Base-by-base conservation (phyloP, 176 grass and related monocot genomes). In the Miscanthus lutarioriparius region DNA sequence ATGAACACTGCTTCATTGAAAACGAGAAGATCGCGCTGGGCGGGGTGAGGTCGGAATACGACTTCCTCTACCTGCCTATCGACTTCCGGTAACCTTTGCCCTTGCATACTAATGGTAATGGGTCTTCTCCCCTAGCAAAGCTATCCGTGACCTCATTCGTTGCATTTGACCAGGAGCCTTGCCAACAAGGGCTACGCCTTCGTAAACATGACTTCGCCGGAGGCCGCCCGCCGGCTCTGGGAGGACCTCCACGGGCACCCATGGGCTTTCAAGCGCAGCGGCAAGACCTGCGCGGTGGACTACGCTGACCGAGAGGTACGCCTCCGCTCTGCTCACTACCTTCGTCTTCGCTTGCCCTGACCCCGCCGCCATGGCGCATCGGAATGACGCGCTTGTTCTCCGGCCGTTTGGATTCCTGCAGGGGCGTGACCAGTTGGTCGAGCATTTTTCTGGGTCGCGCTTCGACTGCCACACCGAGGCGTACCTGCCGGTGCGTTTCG, bases 161-260 rank as follows among this genome's bases (percentile, higher is more conserved):
- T 36, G 54, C 26, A 2, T 68, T 12, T 8, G 22, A 1, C 0
- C 20, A 98, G 96, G 62, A 92, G 64, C 0, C 7, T 51, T 1
- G 86, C 74, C 74, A 98, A 98, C 77, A 84, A 85, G 22, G 96
- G 96, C 0, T 98, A 92, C 72, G 87, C 85, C 0, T 98, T 98
- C 20, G 89, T 98, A 0, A 98, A 98, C 53, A 77, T 93, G 35
- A 98, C 96, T 0, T 82, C 71, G 71, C 39, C 89, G 54, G 51
- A 28, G 0, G 93, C 82, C 6, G 96, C 89, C 0, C 19, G 63
- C 3, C 80, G 91, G 47, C 80, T 98, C 0, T 67, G 77, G 35
- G 10, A 13, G 0, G 32, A 82, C 32, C 83, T 98, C 0, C 63
- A 95, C 10, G 58, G 62, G 0, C 73, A 85, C 48, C 22, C 5